Conservation (phyloP, 2,329 filamentous ascomycete genomes). For the Alternaria alternata region DNA sequence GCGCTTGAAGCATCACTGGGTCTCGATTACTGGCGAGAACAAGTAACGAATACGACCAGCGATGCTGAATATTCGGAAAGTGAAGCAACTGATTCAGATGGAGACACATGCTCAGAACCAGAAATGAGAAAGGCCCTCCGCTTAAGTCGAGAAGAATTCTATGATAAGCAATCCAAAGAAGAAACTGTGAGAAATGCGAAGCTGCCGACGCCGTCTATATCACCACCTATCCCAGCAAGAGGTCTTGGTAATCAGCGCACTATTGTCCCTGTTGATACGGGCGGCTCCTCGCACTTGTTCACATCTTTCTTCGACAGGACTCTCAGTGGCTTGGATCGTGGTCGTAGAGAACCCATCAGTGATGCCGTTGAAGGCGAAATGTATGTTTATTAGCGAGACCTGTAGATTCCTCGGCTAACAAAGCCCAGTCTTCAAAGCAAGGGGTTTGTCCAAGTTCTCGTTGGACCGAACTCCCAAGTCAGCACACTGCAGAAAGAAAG, state of each 20-base stretch:
- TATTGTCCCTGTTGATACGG: neutral
- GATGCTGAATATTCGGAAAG: slow-evolving; percentile 4
- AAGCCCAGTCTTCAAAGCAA: slow-evolving; percentile 20
- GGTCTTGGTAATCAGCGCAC: neutral
- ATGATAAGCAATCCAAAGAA: neutral
- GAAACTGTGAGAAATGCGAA: neutral
- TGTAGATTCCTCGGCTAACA: neutral
- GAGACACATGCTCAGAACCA: slow-evolving; percentile 1
- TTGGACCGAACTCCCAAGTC: slow-evolving; percentile 26
- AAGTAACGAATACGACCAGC: neutral
- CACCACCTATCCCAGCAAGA: neutral
- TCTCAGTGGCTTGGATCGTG: neutral
- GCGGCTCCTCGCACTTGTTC: neutral
- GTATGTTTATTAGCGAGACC: slow-evolving; percentile 14
- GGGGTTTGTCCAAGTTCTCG: slow-evolving; percentile 30
- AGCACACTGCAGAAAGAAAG: slow-evolving; percentile 18
- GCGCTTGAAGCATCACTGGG: slow-evolving; percentile 3
- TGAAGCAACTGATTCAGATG: neutral
- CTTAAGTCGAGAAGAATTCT: neutral
- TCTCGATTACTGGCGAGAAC: slow-evolving; percentile 23
- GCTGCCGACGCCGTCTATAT: neutral
- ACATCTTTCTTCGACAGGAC: neutral
- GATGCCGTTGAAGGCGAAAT: slow-evolving; percentile 30
- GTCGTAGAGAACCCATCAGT: slow-evolving; percentile 5
- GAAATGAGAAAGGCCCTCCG: slow-evolving; percentile 7